Evolutionary conservation across 441 rosid species (phyloP), one percentile per base, ranked within the genome.

Genomic region (Breynia disticha): DNA sequence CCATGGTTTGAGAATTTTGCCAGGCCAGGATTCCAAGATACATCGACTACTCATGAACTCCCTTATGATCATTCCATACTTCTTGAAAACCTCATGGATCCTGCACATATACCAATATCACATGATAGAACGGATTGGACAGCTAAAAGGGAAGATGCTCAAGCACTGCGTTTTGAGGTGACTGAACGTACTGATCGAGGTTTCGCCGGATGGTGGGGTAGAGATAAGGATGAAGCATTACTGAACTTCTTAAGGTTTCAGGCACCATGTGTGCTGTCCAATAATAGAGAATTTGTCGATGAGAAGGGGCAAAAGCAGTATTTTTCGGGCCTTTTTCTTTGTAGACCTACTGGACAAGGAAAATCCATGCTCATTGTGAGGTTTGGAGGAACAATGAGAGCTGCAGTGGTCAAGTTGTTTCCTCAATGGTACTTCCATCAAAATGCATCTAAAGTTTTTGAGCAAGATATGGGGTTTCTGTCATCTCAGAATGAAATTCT

Each of bases 31-130:
- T 87, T 87, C 67, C 74, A 71, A 48, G 96, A 87, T 52, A 59
- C 57, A 14, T 82, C 96, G 5, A 73, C 89, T 9, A 70, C 77
- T 64, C 96, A 87, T 19, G 96, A 85, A 72, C 86, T 91, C 60
- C 98, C 98, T 15, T 87, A 87, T 37, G 98, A 91, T 64, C 96
- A 87, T 71, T 82, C 95, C 43, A 85, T 87, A 59, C 95, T 91
- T 14, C 84, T 87, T 3, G 96, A 91, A 74, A 91, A 91, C 72
- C 86, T 90, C 42, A 87, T 90, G 96, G 98, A 90, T 72, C 98
- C 94, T 0, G 96, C 98, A 20, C 98, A 90, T 60, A 56, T 90
- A 24, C 98, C 96, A 7, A 87, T 90, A 64, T 87, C 98, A 16
- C 98, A 90, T 52, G 95, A 90, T 57, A 67, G 89, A 61, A 87